Evolutionary conservation across 441 rosid genomes (phyloP).

Genomic region (Arabidopsis lyrata): DNA sequence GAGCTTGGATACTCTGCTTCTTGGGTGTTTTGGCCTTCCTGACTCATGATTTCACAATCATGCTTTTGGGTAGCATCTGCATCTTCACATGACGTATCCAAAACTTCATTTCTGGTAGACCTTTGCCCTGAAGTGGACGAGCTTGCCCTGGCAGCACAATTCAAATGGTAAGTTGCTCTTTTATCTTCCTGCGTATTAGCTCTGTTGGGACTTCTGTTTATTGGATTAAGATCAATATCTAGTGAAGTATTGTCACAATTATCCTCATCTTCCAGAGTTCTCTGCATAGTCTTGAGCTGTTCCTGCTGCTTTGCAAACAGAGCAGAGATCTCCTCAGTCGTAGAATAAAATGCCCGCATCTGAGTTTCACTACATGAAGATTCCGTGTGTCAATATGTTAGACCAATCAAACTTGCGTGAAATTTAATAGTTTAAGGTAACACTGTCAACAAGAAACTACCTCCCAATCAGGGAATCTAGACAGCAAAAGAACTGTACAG

Average conservation of each 20-base stretch:
- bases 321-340: constrained; percentile 83
- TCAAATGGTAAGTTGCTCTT: constrained; percentile 38
- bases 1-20: constrained; percentile 73
- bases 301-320: constrained; percentile 95
- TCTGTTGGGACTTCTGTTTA: constrained; percentile 41
- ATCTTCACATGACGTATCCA: constrained; percentile 69
- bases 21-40: constrained; percentile 77
- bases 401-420: constrained; percentile 24
- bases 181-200: constrained; percentile 46
- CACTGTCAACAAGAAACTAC: constrained; percentile 18
- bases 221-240: constrained; percentile 68
- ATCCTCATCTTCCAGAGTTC: constrained; percentile 94
- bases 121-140: constrained; percentile 63
- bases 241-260: constrained; percentile 77
- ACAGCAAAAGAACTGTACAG: constrained; percentile 10
- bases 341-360: constrained; percentile 90
- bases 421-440: constrained; percentile 17
- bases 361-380: constrained; percentile 85
- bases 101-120: constrained; percentile 48
- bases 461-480: constrained; percentile 25
- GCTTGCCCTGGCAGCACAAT: constrained; percentile 49
- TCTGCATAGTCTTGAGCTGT: constrained; percentile 92
- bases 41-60: constrained; percentile 78
- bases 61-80: constrained; percentile 90
- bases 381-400: constrained; percentile 25